phyloP scores from a whole-genome alignment of 2,329 filamentous ascomycete genomes.

The Calonectria hawksworthii region DNA sequence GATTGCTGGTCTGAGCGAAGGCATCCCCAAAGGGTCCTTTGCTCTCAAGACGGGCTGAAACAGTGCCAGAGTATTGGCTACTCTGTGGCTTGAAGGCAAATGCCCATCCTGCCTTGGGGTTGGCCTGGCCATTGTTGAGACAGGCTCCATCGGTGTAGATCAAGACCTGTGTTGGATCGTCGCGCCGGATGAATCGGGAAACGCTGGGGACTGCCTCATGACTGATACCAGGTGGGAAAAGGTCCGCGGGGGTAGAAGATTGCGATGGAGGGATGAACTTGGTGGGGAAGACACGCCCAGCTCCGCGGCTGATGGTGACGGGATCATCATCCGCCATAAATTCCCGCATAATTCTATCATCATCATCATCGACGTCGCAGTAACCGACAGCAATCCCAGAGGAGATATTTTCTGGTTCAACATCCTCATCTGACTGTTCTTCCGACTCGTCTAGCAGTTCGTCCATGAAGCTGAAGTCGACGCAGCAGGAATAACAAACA shows the following conservation, averaged over 20 bases:
- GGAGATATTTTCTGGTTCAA: no score
- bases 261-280: slow-evolving; percentile 28
- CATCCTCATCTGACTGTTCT: no score
- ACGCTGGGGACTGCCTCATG: neutral
- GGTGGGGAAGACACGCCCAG: slow-evolving; percentile 30
- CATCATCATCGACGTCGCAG: neutral
- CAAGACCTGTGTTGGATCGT: slow-evolving; percentile 45
- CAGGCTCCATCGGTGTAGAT: slow-evolving; percentile 62
- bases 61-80: neutral
- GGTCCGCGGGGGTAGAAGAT: slow-evolving; percentile 5
- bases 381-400: no score
- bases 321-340: neutral
- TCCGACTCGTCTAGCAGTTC: no score
- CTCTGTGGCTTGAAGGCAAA: slow-evolving; percentile 34
- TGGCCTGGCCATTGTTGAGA: slow-evolving; percentile 53
- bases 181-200: slow-evolving; percentile 20
- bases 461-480: no score
- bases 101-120: neutral
- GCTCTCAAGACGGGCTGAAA: slow-evolving; percentile 55
- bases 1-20: slow-evolving; percentile 60
- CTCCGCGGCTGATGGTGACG: slow-evolving; percentile 17
- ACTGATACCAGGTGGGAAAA: slow-evolving; percentile 21
- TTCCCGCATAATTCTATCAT: neutral
- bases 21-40: slow-evolving; percentile 56
- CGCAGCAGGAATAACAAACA: no score